Evolutionary conservation across 2,329 filamentous ascomycete species (phyloP), one percentile per base, ranked within the genome.

Genomic region (Xylogone sp.): DNA sequence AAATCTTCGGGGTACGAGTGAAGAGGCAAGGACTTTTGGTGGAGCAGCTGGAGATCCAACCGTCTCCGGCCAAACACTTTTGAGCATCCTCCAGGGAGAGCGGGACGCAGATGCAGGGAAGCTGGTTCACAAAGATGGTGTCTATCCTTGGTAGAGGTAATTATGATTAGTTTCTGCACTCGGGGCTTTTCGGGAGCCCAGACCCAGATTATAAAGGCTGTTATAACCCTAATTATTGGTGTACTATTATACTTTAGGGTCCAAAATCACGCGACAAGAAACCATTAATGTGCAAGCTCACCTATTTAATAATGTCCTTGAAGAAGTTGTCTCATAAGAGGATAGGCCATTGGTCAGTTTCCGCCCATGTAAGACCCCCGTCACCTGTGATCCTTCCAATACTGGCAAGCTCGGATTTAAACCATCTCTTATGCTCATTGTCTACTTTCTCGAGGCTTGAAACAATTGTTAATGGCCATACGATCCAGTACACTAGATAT

Each of bases 41-140:
- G 62, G 62, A 3, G 44, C 18, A 8, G 63, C 61, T 20, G 59
- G 61, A 24, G 59, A 74, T 50, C 61, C 63, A 1, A 59, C 65
- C 24, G 31, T 67, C n/a, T 68, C 68, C 8, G 73, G 69, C 2
- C 51, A 61, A 46, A 64, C 72, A 9, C 60, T 75, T 12, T 59
- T 62, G 47, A 58, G 61, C 45, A 69, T 59, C 27, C 21, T 61
- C 5, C 20, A 44, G 16, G 59, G 58, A 12, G 47, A 56, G 43
- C 22, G 56, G 21, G 59, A 61, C 50, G 48, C 42, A 27, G 58
- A 59, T 44, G 52, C 50, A 24, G 57, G 56, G 3, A 52, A 45
- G 20, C 47, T 59, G 16, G 46, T 55, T 29, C 45, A 53, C 9
- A 55, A 21, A 12, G 57, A 60, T 51, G 58, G 58, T 13, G 34